These are phyloP conservation scores for Solanum medicagineum DNA, from an alignment of 257 asterid species.

Conservation along the genomic window DNA sequence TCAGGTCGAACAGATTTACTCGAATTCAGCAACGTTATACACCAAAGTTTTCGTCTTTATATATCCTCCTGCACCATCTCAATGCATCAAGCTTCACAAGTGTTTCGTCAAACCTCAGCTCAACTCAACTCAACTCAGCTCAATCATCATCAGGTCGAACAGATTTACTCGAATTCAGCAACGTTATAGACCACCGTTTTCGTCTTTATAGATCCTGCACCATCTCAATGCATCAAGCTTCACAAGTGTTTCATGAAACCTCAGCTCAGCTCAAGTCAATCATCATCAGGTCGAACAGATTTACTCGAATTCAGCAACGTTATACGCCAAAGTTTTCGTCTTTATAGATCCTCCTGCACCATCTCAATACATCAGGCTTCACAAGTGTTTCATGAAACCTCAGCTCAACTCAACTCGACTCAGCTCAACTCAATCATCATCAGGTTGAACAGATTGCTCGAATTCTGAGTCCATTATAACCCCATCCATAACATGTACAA, in stretches of 20 bases:
- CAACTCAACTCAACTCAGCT: background rate
- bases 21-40: background rate
- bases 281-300: constrained; percentile 5
- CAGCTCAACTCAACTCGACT: background rate
- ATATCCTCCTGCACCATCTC: background rate
- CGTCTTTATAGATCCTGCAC: background rate
- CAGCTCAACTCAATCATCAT: background rate
- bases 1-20: background rate
- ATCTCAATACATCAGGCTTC: background rate
- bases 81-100: background rate
- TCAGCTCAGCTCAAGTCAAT: background rate
- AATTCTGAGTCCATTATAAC: constrained; percentile 22
- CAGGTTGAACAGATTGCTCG: constrained; percentile 9
- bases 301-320: background rate
- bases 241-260: background rate
- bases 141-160: constrained; percentile 4
- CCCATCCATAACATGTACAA: constrained; percentile 22
- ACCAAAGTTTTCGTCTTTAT: background rate
- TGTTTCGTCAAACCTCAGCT: background rate
- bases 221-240: background rate
- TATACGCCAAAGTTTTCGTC: background rate
- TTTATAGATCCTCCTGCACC: background rate
- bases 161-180: background rate
- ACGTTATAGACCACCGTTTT: background rate
- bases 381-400: background rate